Percentiles rank a stretch among this genome's conserved stretches.
Conservation (phyloP, 2,329 filamentous ascomycete genomes). For the Apiospora marii region DNA sequence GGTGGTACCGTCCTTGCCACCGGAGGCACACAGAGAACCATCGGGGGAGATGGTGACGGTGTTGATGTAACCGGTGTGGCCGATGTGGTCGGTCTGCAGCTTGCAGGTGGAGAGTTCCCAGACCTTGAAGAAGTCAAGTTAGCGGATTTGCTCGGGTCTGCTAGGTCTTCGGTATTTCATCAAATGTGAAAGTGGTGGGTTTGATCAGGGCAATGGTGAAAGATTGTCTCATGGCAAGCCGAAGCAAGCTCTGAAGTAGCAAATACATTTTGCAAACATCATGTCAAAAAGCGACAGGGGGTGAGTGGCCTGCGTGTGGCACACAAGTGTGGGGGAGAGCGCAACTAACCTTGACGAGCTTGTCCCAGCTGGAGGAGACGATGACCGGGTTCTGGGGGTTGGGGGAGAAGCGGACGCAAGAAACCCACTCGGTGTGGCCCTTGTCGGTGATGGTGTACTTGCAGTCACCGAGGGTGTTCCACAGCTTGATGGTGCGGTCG, state of each 20-base stretch:
- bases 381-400: constrained; percentile 99
- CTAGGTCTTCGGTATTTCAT: background rate
- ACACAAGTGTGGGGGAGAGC: constrained; percentile 9
- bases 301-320: constrained; percentile 9
- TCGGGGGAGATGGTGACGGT: constrained; percentile 99
- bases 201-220: constrained; percentile 86
- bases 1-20: constrained; percentile 99
- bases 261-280: constrained; percentile 99
- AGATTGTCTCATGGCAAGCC: constrained; percentile 95
- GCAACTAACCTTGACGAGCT: constrained; percentile 91
- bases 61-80: constrained; percentile 99
- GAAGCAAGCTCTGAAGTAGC: constrained; percentile 98
- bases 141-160: background rate
- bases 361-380: constrained; percentile 98
- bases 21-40: constrained; percentile 97
- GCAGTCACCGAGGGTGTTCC: constrained; percentile 99
- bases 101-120: constrained; percentile 99
- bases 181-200: constrained; percentile 12
- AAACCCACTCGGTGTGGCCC: constrained; percentile 99
- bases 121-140: constrained; percentile 67
- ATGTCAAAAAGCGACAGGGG: constrained; percentile 59
- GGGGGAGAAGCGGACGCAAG: constrained; percentile 98
- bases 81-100: constrained; percentile 99
- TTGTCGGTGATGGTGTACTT: constrained; percentile 99
- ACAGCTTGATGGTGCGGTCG: constrained; percentile 99